These are phyloP conservation scores for Teratosphaeria nubilosa DNA, from an alignment of 2,329 filamentous ascomycete genomes.

Conservation along the genomic window DNA sequence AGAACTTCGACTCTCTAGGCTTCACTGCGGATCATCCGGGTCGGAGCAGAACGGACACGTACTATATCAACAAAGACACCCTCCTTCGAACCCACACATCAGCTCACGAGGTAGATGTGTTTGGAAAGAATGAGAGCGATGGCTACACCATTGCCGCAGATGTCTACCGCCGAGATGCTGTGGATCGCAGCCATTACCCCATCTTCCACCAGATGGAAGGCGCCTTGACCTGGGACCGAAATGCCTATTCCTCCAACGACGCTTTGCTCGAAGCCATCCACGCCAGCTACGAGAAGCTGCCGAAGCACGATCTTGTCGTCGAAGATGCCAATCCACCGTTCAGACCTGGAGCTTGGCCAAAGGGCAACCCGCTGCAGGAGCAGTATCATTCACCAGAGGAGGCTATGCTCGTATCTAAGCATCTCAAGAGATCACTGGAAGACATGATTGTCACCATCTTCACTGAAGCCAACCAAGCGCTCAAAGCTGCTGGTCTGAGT, in stretches of 20 bases:
- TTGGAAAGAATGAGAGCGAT: conserved; percentile 59
- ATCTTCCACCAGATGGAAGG: conserved; percentile 99
- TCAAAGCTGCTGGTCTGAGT: conserved; percentile 34
- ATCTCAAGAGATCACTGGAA: conserved; percentile 83
- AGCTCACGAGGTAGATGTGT: conserved; percentile 78
- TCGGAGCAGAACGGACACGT: conserved; percentile 79
- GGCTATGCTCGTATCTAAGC: conserved; percentile 69
- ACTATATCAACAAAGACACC: conserved; percentile 79
- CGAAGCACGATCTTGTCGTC: conserved; percentile 63
- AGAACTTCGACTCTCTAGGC: conserved; percentile 96
- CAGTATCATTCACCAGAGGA: conserved; percentile 63
- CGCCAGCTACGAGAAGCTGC: conserved; percentile 60
- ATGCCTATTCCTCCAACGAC: conserved; percentile 38
- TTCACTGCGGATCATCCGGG: conserved; percentile 84
- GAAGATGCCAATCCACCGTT: conserved; percentile 74
- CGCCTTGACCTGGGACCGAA: conserved; percentile 76
- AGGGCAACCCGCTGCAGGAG: conserved; percentile 73
- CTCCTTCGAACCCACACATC: conserved; percentile 89
- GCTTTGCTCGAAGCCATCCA: conserved; percentile 57
- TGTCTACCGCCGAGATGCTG: conserved; percentile 88
- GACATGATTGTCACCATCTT: conserved; percentile 86
- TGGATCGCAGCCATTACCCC: conserved; percentile 91
- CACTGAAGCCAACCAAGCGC: conserved; percentile 60
- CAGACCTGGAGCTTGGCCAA: conserved; percentile 40
- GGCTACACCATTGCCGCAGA: conserved; percentile 90